Evolutionary conservation across 495 filamentous ascomycete genomes (phyloP), one percentile per base, ranked within the genome.

Genomic region (Clavariopsis aquatica): DNA sequence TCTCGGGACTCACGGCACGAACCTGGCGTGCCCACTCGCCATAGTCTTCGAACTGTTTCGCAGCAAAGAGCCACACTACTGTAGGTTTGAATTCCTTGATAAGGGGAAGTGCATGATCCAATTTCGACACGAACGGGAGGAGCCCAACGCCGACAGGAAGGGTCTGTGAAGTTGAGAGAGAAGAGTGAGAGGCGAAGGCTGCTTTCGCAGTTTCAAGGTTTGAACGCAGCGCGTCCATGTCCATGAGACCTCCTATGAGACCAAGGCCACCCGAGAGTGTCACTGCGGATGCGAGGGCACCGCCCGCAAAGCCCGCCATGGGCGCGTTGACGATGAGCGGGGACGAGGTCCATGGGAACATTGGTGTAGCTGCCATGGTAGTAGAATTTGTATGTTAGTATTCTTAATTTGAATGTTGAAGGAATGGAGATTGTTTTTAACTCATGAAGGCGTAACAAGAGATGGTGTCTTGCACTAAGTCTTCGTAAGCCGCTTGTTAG

Each of bases 1-100:
- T 83, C 31, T 68, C 66, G 6, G 73, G 72, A 1, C 78, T 82
- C 3, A 70, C 80, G 8, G 66, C 71, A 7, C 83, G 78, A 22
- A 89, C 78, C 9, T 64, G 60, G 6, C 65, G 62, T 1, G 84
- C 78, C 89, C 89, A 92, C 0, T 59, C 49, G 4, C 81, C 76
- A 3, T 87, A 74, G 15, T 89, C 82, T 0, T 68, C 43, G 17
- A 78, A 71, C 0, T 78, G 73, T 6, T 64, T 69, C 1, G 88
- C 85, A 0, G 87, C 89, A 61, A 85, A 92, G 2, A 93, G 75
- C 90, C 90, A 93, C 7, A 79, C 81, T 0, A 88, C 90, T 22
- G 78, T 79, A 0, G 90, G 90, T 19, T 75, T 79, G 67, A 78
- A 79, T 12, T 76, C 71, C 31, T 73, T 58, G 8, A 87, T 74